phyloP scores from a whole-genome alignment of 495 filamentous ascomycete genomes.

The Penicillium coprophilum region DNA sequence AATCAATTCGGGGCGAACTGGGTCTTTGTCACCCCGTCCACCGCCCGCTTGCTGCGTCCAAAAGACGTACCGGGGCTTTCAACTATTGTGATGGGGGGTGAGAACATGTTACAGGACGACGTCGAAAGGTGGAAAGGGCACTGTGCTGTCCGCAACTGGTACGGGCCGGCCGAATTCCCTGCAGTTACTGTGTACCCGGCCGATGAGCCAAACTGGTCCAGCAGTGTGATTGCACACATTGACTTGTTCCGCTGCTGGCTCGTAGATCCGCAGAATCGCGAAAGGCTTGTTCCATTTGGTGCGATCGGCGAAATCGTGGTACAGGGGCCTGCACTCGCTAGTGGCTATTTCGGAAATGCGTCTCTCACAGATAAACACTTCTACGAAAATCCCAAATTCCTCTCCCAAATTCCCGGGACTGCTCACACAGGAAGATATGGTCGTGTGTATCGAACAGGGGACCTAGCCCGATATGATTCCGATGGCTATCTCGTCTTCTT shows the following conservation, averaged over 20 bases:
- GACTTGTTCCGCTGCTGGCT: background rate
- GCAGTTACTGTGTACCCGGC: background rate
- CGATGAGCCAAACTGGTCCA: background rate
- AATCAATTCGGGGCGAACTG: background rate
- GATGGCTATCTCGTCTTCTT: no score
- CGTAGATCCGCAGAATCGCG: background rate
- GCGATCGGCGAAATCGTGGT: background rate
- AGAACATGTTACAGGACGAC: background rate
- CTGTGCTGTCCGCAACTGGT: background rate
- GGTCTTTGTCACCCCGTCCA: background rate
- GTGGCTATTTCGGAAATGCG: background rate
- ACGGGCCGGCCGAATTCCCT: background rate
- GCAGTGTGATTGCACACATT: background rate
- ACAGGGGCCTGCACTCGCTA: background rate
- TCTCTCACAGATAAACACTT: background rate
- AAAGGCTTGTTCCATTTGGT: background rate
- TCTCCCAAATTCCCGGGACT: background rate
- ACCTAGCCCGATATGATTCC: no score
- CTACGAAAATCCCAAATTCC: background rate
- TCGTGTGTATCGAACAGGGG: no score
- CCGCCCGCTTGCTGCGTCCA: background rate
- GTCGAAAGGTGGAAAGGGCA: background rate
- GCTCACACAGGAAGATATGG: no score
- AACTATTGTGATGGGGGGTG: background rate
- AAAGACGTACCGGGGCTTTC: background rate